Evolutionary conservation across 2,329 filamentous ascomycete species (phyloP), one percentile per base, ranked within the genome.

Genomic region (Aspergillus sp.): DNA sequence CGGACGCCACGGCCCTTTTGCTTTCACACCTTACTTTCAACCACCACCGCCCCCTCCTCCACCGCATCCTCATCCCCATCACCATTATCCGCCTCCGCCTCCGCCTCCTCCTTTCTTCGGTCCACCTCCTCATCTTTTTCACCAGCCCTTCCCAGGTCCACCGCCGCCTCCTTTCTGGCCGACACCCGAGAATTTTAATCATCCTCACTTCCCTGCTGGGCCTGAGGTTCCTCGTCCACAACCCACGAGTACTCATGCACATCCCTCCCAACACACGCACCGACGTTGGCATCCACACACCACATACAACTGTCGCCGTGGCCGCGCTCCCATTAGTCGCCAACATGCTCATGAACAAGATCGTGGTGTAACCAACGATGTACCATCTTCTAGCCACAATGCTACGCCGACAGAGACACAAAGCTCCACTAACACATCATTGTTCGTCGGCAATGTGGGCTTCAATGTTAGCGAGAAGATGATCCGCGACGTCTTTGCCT

Each of bases 371-470:
- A 30, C 23, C n/a, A n/a, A 47, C n/a, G 23, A 9, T 21, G 15
- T n/a, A 10, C 23, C 39, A 10, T 13, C 9, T 9, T 2, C 53
- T n/a, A n/a, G 7, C 9, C 15, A 6, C 32, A 28, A 30, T 17
- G 47, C n/a, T 5, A 15, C 32, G 32, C 10, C 21, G 3, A 6
- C 28, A 2, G 19, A 47, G 5, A 23, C 15, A 23, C 23, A 36
- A 43, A 23, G 12, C 38, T 15, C 45, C 36, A 12, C 50, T 21
- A 13, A 38, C 23, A 59, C 61, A 43, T 47, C 63, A 1, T 63
- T 79, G 28, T 79, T 79, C 56, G 72, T 79, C 53, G 75, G 77
- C 3, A 78, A 78, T 58, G 64, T 79, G n/a, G 74, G 74, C 9
- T 74, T 71, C 57, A 69, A 71, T n/a, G 76, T 76, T 17, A 75